Base-by-base conservation (phyloP, 768 basidiomycete genomes). In the Leccinellum luteum region DNA sequence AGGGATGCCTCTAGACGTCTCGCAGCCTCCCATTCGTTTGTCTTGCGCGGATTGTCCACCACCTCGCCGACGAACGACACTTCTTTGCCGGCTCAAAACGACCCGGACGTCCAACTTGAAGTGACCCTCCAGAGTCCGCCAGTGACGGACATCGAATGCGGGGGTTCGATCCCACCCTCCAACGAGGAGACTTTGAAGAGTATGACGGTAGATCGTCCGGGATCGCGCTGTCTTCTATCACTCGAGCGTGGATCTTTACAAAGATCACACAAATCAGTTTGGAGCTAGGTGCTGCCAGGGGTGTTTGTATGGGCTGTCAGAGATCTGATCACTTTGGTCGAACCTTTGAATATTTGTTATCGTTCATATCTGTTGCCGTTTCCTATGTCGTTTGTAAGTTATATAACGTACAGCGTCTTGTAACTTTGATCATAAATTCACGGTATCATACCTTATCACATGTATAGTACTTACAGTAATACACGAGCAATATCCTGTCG, bases 1-100 rank as follows among this genome's bases (percentile, higher is more conserved):
- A 59, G 50, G 28, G 62, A 69, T 8, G 51, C 60, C n/a, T 31
- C 62, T 3, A 54, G 66, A 13, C 59, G 58, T 4, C 35, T 55
- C 19, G 45, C 25, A 15, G 23, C 54, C 0, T 44, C 43, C 10
- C 21, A 3, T 38, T 59, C 66, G 4, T 48, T 60, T 23, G 49
- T n/a, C 19, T 44, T 63, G 52, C 69, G 49, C 30, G 60, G 55
- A 41, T 1, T 52, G 15, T 61, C 66, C 9, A 21, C 17, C 3
- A 7, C 38, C 38, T 57, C 44, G 2, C 56, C 38, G 3, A 15
- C 23, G 7, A 25, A 41, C 17, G 2, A 3, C 2, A 49, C 0
- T 21, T 28, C 0, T 21, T 28, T 59, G 4, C 59, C 31, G 2
- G 35, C 31, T 43, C 31, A 51, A 6, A 60, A 38, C 47, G 21